Evolutionary conservation across 768 basidiomycete species (phyloP), one percentile per base, ranked within the genome.

Genomic region (Kwoniella mangroviensis): DNA sequence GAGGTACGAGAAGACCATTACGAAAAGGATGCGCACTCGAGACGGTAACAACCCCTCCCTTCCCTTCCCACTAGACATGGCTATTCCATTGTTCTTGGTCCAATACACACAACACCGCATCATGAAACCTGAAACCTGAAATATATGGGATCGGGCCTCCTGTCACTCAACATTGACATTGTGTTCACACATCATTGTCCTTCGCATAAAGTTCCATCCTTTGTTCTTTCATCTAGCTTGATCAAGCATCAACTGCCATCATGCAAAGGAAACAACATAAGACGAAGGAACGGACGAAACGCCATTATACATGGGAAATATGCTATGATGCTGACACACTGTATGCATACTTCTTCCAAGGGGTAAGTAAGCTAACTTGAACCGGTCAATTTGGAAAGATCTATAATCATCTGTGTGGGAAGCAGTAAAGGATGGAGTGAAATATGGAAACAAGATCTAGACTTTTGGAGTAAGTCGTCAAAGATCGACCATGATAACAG

Each of bases 221-320:
- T 63, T 51, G 62, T 42, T 41, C 28, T 63, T 11, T 52, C 9
- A 9, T 21, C 13, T 17, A 21, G 34, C 19, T 60, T 26, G 26
- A 57, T 57, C 12, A 57, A 40, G 56, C 56, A 57, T 57, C 40
- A 57, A 24, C 9, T 17, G 10, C 56, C 22, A 34, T 57, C 15
- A 21, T 13, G 15, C 24, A 57, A 26, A 43, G 19, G 41, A n/a
- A 60, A n/a, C 9, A 19, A n/a, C 4, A 11, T 19, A n/a, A n/a
- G 41, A 42, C 17, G 41, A 60, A 60, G 58, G 58, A 60, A 5
- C 10, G 22, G 11, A 19, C 58, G 58, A 60, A 60, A 60, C 58
- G 58, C 58, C 58, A 24, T 60, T 43, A 41, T 7, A 43, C 7
- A n/a, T 40, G 41, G 10, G n/a, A n/a, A 54, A 2, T 21, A 10